Evolutionary conservation across 2,329 filamentous ascomycete genomes (phyloP), one percentile per base, ranked within the genome.

Genomic region (Ophiosphaerella herpotricha): DNA sequence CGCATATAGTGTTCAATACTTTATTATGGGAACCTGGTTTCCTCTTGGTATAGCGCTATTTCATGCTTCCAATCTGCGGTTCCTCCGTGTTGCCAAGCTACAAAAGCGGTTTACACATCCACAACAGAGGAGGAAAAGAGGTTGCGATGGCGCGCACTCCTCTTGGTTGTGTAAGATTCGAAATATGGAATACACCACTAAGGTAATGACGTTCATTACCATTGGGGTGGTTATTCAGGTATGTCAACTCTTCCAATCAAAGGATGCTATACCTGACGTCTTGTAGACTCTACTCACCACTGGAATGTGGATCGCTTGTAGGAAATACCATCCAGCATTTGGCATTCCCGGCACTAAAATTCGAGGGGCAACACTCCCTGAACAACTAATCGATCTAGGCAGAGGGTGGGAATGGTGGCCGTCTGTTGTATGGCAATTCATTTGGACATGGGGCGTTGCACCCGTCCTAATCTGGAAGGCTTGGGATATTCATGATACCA

Each of bases 361-460:
- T 3, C 45, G 37, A 12, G 59, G 59, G 4, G 37, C 50, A 7
- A 44, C 48, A 2, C 40, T 60, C 11, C 51, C 40, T 32, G 55
- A 60, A 43, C 59, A 60, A 43, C n/a, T 56, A 11, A 40, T 54
- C 13, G 46, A 57, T 16, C 45, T 58, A 1, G 55, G 57, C 7
- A 49, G 55, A 26, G 59, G 59, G 7, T 63, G 57, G 59, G 59
- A 63, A 37, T 63, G 59, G 58, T 61, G 57, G 57, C 55, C 55
- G 7, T 50, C 53, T 5, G 44, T 63, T 1, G 16, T 57, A 4
- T 63, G 55, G 55, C 59, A 63, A 36, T 50, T 63, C 29, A 16
- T 59, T 8, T 63, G 59, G 59, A 55, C 50, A 6, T 63, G 59
- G 59, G 48, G 54, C 26, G 47, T 59, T 11, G 60, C 60, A 6